phyloP scores from a whole-genome alignment of 441 rosid species.

The Biscutella laevigata region DNA sequence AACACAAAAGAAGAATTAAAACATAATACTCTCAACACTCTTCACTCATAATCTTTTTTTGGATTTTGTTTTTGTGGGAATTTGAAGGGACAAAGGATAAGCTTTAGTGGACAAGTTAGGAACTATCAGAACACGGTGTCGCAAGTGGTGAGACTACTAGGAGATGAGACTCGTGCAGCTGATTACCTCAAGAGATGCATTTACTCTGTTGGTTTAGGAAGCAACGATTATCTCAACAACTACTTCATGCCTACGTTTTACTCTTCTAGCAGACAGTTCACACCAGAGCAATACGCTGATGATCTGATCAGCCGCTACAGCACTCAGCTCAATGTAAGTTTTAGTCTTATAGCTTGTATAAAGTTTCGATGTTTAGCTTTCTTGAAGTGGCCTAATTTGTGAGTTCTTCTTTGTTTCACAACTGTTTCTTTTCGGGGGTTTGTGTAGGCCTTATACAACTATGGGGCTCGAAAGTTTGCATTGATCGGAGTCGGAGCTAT shows the following conservation, averaged over 20 bases:
- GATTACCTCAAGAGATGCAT: constrained; percentile 39
- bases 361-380: too few relatives aligned
- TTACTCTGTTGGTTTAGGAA: constrained; percentile 42
- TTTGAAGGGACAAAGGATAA: constrained; percentile 41
- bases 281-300: constrained; percentile 32
- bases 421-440: not conserved
- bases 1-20: not conserved
- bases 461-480: constrained; percentile 49
- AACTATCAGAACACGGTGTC: constrained; percentile 32
- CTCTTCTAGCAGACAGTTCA: constrained; percentile 25
- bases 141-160: constrained; percentile 25
- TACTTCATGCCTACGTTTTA: constrained; percentile 34
- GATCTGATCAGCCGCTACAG: constrained; percentile 34
- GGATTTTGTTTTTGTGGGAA: too few relatives aligned
- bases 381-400: too few relatives aligned
- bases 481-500: constrained; percentile 35
- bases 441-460: constrained; percentile 32
- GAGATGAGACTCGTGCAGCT: constrained; percentile 24
- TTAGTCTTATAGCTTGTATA: not conserved
- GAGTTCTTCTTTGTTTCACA: too few relatives aligned
- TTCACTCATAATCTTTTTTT: not conserved
- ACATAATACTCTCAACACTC: not conserved
- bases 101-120: constrained; percentile 35
- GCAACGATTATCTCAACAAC: constrained; percentile 49
- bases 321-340: constrained; percentile 27